phyloP scores from a whole-genome alignment of 2,329 filamentous ascomycete genomes.

The Colletotrichum somersetense region DNA sequence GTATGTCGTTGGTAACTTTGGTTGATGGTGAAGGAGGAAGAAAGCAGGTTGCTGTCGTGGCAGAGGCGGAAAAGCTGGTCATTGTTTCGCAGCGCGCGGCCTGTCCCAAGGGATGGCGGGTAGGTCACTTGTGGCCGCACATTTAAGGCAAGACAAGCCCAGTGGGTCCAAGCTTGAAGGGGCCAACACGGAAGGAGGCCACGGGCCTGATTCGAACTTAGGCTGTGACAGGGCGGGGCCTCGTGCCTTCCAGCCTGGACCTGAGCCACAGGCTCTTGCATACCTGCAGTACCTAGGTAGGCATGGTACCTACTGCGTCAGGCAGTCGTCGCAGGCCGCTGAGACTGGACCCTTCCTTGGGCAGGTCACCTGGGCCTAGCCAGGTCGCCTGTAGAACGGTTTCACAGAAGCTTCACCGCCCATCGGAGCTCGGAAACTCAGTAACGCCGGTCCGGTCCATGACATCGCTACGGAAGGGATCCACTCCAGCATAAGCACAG shows the following conservation, averaged over 20 bases:
- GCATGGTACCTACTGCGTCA: not conserved
- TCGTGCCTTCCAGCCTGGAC: slow-evolving; percentile 22
- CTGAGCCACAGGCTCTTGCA: slow-evolving; percentile 14
- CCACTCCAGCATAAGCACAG: slow-evolving; percentile 27
- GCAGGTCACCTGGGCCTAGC: slow-evolving; percentile 14
- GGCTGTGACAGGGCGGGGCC: slow-evolving; percentile 28
- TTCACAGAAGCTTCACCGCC: not conserved
- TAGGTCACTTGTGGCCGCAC: slow-evolving; percentile 34
- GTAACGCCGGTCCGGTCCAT: slow-evolving; percentile 31
- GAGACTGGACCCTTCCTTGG: slow-evolving; percentile 11
- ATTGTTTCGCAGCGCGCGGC: slow-evolving; percentile 39
- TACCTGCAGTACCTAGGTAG: no score
- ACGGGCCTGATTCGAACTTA: slow-evolving; percentile 24
- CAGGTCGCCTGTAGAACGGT: not conserved
- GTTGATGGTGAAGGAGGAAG: slow-evolving; percentile 42
- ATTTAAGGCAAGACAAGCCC: slow-evolving; percentile 20
- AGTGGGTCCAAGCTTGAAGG: slow-evolving; percentile 22
- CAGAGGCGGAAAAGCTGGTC: slow-evolving; percentile 46
- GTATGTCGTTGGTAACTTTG: slow-evolving; percentile 25
- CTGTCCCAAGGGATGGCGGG: slow-evolving; percentile 35
- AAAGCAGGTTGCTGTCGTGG: slow-evolving; percentile 31
- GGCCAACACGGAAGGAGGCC: slow-evolving; percentile 7
- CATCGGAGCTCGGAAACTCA: slow-evolving; percentile 31
- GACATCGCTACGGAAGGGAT: slow-evolving; percentile 22
- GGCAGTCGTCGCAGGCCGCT: slow-evolving; percentile 15